Conservation (phyloP, 768 basidiomycete species). For the Hydnomerulius pinastri region DNA sequence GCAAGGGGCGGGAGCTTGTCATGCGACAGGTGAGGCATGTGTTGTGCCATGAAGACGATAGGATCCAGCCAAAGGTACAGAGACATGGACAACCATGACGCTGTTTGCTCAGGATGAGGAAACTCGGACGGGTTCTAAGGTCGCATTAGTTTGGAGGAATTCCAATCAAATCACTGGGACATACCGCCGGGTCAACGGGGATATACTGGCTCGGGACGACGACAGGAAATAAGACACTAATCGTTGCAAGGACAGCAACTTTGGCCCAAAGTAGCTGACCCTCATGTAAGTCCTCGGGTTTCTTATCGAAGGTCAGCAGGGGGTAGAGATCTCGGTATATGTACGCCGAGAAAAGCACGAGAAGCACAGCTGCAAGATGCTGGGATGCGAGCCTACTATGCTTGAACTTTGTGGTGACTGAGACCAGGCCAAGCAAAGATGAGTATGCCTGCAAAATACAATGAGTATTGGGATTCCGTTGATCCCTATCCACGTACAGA, state of each 20-base stretch:
- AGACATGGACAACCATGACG: conserved; percentile 36
- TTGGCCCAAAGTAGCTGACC: conserved; percentile 56
- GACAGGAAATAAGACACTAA: conserved; percentile 52
- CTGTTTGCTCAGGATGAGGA: conserved; percentile 44
- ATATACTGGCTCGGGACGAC: conserved; percentile 56
- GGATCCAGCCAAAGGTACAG: conserved; percentile 57
- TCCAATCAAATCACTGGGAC: not conserved
- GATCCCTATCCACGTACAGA: conserved; percentile 10
- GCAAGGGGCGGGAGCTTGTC: conserved; percentile 49
- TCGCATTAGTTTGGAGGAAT: not conserved
- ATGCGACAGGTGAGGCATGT: conserved; percentile 44
- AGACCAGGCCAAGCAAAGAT: conserved; percentile 40
- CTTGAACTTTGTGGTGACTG: conserved; percentile 34
- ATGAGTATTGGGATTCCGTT: not conserved
- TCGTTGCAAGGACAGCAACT: conserved; percentile 44
- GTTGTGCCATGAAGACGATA: conserved; percentile 43
- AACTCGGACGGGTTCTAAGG: conserved; percentile 21
- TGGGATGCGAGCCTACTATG: conserved; percentile 34
- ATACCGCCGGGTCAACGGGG: conserved; percentile 48
- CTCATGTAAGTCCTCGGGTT: conserved; percentile 50
- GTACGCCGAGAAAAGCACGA: conserved; percentile 50
- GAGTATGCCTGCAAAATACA: conserved; percentile 40
- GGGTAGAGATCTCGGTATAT: conserved; percentile 62
- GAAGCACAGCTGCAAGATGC: conserved; percentile 51
- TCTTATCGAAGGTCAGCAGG: conserved; percentile 50